Evolutionary conservation across 257 asterid genomes (phyloP), one percentile per base, ranked within the genome.

Genomic region (Solanum etuberosum): DNA sequence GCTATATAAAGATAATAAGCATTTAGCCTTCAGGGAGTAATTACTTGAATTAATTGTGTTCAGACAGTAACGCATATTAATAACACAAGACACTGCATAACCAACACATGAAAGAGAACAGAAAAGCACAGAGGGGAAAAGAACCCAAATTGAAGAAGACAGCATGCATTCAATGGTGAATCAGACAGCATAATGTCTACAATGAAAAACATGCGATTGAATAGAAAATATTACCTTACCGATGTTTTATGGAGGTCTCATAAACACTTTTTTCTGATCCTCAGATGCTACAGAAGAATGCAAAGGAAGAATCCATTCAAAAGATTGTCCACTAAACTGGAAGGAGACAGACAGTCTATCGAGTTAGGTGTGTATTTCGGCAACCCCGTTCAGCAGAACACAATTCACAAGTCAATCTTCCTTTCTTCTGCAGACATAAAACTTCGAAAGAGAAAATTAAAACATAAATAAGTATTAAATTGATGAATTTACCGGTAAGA

Each of bases 231-330:
- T 43, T 89, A 96, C 98, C 97, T 96, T 96, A 86, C 99, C 98
- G 70, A 96, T 92, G 89, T 90, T 95, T 85, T 91, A 93, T 84
- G 98, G 96, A 85, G 98, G 97, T 89, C 92, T 95, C 87, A 90
- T 93, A 91, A 97, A 97, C 89, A 93, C 99, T 91, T 92, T 95
- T 90, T 91, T 93, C 87, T 97, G 98, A 91, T 97, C 98, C 91
- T 93, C 92, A 43, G 98, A 93, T 89, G 98, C 96, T 83, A 96
- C 90, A 70, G 99, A 95, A 91, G 99, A 96, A 93, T 96, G 98
- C 84, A 96, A 89, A 54, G 99, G 98, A 88, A 97, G 95, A 90
- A 97, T 93, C 99, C 99, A 97, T 65, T 95, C 98, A 87, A 97
- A 97, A 89, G 96, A 91, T 21, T 84, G 88, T 76, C 98, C 98